Base-by-base conservation (phyloP, 768 basidiomycete genomes). In the Rhodotorula taiwanensis region DNA sequence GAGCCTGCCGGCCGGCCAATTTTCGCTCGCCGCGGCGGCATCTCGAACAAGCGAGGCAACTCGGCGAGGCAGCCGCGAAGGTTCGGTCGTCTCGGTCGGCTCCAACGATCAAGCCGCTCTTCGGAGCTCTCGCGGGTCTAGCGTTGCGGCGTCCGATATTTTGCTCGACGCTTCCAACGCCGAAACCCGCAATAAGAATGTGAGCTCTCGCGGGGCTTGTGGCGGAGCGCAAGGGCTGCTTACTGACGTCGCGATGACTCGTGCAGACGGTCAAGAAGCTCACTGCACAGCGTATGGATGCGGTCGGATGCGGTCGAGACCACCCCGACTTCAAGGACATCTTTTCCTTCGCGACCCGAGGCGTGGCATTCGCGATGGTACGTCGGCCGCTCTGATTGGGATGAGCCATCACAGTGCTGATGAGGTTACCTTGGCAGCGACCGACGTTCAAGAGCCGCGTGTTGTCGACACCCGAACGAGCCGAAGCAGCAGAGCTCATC, bases 111-210 rank as follows among this genome's bases (percentile, higher is more conserved):
- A n/a, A n/a, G n/a, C n/a, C n/a, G n/a, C n/a, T n/a, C n/a, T n/a
- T n/a, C n/a, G n/a, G n/a, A n/a, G n/a, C n/a, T n/a, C n/a, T n/a
- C n/a, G n/a, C n/a, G n/a, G n/a, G n/a, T n/a, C n/a, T n/a, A n/a
- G n/a, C n/a, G n/a, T n/a, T n/a, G n/a, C n/a, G n/a, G n/a, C n/a
- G n/a, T n/a, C n/a, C n/a, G n/a, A n/a, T n/a, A n/a, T n/a, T n/a
- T n/a, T n/a, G n/a, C n/a, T n/a, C n/a, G n/a, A n/a, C 16, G 49
- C 30, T 9, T 28, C 28, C 7, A 11, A 43, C 21, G 54, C 53
- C 11, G 64, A 66, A 27, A 43, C 28, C 50, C 16, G 61, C 42
- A 66, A 69, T 54, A 69, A 65, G 53, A 62, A 55, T 20, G 67
- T 62, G 48, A 36, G 59, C n/a, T n/a, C n/a, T n/a, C n/a, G n/a